Evolutionary conservation across 371 early-diverging fungal species (phyloP).

Genomic region (Furculomyces boomerangus): DNA sequence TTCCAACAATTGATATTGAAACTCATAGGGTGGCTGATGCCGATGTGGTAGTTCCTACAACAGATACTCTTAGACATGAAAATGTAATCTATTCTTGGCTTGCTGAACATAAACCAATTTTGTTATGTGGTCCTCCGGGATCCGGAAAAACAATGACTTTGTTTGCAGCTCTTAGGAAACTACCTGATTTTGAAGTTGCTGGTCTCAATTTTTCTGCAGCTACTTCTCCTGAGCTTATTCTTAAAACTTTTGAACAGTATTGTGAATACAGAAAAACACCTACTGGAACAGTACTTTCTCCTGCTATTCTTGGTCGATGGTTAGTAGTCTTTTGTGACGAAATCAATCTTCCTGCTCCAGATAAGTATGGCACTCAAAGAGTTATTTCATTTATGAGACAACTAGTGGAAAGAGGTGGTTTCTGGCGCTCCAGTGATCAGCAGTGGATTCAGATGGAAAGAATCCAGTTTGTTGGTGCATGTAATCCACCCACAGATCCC

Average conservation of each 20-base stretch:
- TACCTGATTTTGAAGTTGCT: constrained; percentile 91
- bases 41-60: constrained; percentile 92
- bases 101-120: constrained; percentile 78
- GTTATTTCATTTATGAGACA: constrained; percentile 93
- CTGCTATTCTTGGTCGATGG: constrained; percentile 74
- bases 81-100: constrained; percentile 89
- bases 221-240: constrained; percentile 86
- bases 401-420: constrained; percentile 88
- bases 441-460: constrained; percentile 87
- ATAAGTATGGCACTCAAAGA: constrained; percentile 94
- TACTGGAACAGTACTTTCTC: constrained; percentile 74
- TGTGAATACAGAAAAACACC: constrained; percentile 95
- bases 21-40: constrained; percentile 83
- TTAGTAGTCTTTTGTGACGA: constrained; percentile 98
- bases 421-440: constrained; percentile 83
- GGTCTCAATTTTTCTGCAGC: constrained; percentile 97
- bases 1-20: constrained; percentile 90
- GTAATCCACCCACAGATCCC: constrained; percentile 98
- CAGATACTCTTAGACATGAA: constrained; percentile 95
- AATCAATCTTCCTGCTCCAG: constrained; percentile 91
- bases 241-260: constrained; percentile 93
- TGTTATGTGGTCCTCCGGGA: constrained; percentile 97
- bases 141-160: constrained; percentile 98
- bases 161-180: constrained; percentile 83
- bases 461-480: constrained; percentile 97